A percentile compares a stretch with the other conserved stretches of the same genome.
Conservation (phyloP, 2,329 filamentous ascomycete genomes). For the Fusarium sacchari region DNA sequence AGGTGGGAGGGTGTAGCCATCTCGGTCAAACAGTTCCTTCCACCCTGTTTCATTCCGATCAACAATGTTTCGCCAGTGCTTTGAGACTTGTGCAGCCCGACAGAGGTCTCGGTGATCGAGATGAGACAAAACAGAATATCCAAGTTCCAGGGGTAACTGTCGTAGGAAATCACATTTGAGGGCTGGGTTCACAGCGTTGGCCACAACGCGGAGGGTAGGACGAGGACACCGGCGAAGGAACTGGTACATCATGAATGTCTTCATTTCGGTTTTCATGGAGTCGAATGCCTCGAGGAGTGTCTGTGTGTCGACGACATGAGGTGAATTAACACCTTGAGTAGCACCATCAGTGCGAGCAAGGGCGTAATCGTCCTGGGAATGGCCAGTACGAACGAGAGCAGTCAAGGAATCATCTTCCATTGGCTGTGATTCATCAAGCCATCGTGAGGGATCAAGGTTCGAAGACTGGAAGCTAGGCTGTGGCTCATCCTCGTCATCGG, state of each 20-base stretch:
- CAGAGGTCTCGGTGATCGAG: slow-evolving; percentile 88
- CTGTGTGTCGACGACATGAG: slow-evolving; percentile 79
- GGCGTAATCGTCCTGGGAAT: slow-evolving; percentile 39
- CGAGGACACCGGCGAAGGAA: slow-evolving; percentile 88
- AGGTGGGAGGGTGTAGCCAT: slow-evolving; percentile 81
- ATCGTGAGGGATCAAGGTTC: slow-evolving; percentile 46
- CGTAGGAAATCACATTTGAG: slow-evolving; percentile 93
- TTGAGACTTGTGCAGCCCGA: slow-evolving; percentile 91
- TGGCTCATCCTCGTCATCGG: slow-evolving; percentile 56
- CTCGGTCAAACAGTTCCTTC: slow-evolving; percentile 89
- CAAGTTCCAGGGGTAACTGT: slow-evolving; percentile 85
- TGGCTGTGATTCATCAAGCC: slow-evolving; percentile 56
- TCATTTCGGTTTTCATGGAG: slow-evolving; percentile 88
- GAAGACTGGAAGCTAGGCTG: slow-evolving; percentile 48
- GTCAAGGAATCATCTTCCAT: slow-evolving; percentile 45
- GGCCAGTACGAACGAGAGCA: slow-evolving; percentile 41
- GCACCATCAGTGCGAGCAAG: slow-evolving; percentile 40
- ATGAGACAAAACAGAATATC: slow-evolving; percentile 86
- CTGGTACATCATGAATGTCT: slow-evolving; percentile 97
- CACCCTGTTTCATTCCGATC: slow-evolving; percentile 95
- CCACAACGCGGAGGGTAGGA: slow-evolving; percentile 88
- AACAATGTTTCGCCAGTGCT: slow-evolving; percentile 89
- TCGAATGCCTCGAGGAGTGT: slow-evolving; percentile 91
- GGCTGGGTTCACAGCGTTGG: slow-evolving; percentile 90
- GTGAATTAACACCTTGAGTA: slow-evolving; percentile 9